These are phyloP conservation scores for Phytophthora pini DNA, from an alignment of 352 stramenopile genomes.

Conservation along the genomic window DNA sequence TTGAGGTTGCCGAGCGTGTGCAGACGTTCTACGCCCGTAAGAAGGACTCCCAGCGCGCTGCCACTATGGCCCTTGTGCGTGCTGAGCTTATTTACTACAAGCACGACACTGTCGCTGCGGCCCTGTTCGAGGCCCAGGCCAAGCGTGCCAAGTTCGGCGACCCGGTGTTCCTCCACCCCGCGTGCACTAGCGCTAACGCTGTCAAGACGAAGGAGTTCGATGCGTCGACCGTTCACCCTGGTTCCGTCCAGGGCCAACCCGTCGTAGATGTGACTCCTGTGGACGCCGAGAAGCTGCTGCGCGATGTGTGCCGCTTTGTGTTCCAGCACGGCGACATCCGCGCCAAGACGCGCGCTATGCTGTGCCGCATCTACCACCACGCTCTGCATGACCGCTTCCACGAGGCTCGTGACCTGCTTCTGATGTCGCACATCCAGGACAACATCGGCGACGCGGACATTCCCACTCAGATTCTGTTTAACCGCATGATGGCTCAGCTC, in stretches of 20 bases:
- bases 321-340: conserved; percentile 95
- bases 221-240: conserved; percentile 73
- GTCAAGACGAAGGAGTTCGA: conserved; percentile 62
- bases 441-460: conserved; percentile 94
- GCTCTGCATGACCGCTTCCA: conserved; percentile 98
- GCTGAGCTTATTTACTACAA: conserved; percentile 98
- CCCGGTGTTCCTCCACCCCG: conserved; percentile 86
- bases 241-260: conserved; percentile 75
- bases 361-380: conserved; percentile 99
- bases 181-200: conserved; percentile 70
- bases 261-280: conserved; percentile 58
- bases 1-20: conserved; percentile 86
- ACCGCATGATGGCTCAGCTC: conserved; percentile 94
- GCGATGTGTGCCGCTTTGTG: conserved; percentile 92
- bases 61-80: conserved; percentile 91
- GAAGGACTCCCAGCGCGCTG: conserved; percentile 76
- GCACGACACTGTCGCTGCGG: conserved; percentile 93
- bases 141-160: conserved; percentile 90
- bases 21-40: conserved; percentile 93
- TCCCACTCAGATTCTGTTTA: conserved; percentile 98
- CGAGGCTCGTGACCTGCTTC: conserved; percentile 97
- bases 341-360: conserved; percentile 96
- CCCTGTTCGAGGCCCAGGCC: conserved; percentile 75
- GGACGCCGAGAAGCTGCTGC: conserved; percentile 87
- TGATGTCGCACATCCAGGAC: conserved; percentile 99